These are phyloP conservation scores for Geosmithia morbida DNA, from an alignment of 2,329 filamentous ascomycete genomes.

Conservation along the genomic window DNA sequence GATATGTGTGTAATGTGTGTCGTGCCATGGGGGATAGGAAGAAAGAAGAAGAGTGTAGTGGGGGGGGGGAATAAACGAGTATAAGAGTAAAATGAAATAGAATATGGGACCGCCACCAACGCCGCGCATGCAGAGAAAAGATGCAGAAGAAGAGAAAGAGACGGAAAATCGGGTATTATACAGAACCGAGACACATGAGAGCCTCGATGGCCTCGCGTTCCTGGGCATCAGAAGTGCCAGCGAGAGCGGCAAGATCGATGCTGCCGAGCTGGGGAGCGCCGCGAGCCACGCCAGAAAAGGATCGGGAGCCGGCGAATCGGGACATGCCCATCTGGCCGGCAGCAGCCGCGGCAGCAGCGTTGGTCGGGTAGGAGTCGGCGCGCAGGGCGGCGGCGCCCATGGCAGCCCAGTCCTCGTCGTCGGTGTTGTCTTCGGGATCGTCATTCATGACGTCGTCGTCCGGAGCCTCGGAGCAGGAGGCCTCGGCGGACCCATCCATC, in stretches of 20 bases:
- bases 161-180: constrained; percentile 33
- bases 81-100: constrained; percentile 2
- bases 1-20: background rate
- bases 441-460: constrained; percentile 55
- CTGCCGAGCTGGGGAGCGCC: constrained; percentile 31
- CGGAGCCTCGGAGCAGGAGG: constrained; percentile 62
- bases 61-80: background rate
- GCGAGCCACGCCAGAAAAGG: constrained; percentile 41
- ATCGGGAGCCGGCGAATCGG: constrained; percentile 22
- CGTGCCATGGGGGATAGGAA: too few species aligned
- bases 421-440: constrained; percentile 74
- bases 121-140: constrained; percentile 34
- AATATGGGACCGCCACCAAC: constrained; percentile 21
- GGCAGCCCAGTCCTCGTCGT: constrained; percentile 91
- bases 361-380: constrained; percentile 43
- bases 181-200: constrained; percentile 66
- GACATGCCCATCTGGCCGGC: constrained; percentile 20
- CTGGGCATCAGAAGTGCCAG: constrained; percentile 46
- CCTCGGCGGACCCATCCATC: constrained; percentile 53
- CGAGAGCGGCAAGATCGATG: constrained; percentile 35
- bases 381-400: constrained; percentile 78
- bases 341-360: background rate
- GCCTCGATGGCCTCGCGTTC: constrained; percentile 74
- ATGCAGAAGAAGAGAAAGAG: background rate
- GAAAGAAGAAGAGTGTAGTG: background rate